A percentile compares a stretch with the other conserved stretches of the same genome.
Evolutionary conservation across 1,139 yeast species (phyloP).

Genomic region (Scheffersomyces titani): DNA sequence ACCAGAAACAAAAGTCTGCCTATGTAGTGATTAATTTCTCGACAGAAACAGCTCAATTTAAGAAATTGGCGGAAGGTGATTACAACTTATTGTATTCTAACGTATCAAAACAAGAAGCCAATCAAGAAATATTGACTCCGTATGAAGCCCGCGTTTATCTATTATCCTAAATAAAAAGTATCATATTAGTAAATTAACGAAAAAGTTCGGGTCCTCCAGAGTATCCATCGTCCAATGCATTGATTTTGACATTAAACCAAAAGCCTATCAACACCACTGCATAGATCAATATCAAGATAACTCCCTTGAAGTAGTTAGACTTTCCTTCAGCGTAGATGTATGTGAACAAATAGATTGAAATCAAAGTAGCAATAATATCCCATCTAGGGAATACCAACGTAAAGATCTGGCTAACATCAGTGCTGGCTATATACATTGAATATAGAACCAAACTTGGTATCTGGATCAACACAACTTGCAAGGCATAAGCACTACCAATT

Average conservation of each 20-base stretch:
- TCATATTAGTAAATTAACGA: background rate
- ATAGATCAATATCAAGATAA: constrained; percentile 80
- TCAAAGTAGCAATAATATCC: constrained; percentile 87
- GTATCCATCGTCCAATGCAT: constrained; percentile 35
- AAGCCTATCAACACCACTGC: constrained; percentile 79
- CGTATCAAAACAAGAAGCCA: background rate
- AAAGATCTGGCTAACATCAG: constrained; percentile 56
- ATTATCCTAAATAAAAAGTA: constrained; percentile 5
- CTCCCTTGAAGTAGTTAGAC: constrained; percentile 93
- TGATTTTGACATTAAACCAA: constrained; percentile 58
- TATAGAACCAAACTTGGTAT: constrained; percentile 87
- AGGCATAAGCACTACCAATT: constrained; percentile 95
- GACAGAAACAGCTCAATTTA: constrained; percentile 4
- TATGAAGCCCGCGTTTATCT: constrained; percentile 19
- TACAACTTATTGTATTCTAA: constrained; percentile 6
- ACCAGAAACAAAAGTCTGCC: constrained; percentile 10
- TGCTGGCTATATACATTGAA: constrained; percentile 52
- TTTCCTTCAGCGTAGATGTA: constrained; percentile 97
- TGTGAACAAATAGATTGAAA: constrained; percentile 86
- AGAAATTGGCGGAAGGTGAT: constrained; percentile 3
- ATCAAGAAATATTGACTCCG: constrained; percentile 13
- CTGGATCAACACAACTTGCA: constrained; percentile 94
- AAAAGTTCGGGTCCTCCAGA: constrained; percentile 4
- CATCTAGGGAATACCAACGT: constrained; percentile 91
- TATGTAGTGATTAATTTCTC: constrained; percentile 19